phyloP scores from a whole-genome alignment of 2,329 filamentous ascomycete species.

The Canariomyces notabilis region DNA sequence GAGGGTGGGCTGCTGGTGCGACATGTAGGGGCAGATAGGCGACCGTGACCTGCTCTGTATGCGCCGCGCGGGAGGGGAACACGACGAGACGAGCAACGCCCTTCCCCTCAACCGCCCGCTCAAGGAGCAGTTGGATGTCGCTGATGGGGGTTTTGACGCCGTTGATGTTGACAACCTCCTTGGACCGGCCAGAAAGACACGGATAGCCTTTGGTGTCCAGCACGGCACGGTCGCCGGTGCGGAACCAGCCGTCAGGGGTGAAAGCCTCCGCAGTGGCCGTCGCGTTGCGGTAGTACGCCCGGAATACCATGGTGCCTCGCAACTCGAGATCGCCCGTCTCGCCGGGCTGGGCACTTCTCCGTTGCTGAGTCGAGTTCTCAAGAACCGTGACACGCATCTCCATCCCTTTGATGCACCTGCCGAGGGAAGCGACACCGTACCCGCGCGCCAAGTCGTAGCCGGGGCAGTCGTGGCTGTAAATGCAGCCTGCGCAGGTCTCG shows the following conservation, averaged over 20 bases:
- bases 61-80: conserved; percentile 5
- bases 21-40: not conserved
- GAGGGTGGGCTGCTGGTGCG: not conserved
- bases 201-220: conserved; percentile 34
- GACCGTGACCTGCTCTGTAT: conserved; percentile 6
- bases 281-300: conserved; percentile 57
- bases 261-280: conserved; percentile 53
- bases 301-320: conserved; percentile 55
- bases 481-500: conserved; percentile 47
- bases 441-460: conserved; percentile 31
- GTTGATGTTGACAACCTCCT: conserved; percentile 44
- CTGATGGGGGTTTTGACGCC: conserved; percentile 38
- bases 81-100: conserved; percentile 6
- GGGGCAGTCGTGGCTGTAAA: conserved; percentile 40
- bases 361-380: conserved; percentile 13
- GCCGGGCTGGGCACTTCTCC: conserved; percentile 16
- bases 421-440: conserved; percentile 34
- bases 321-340: conserved; percentile 55
- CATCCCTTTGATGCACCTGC: conserved; percentile 34
- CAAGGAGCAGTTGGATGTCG: conserved; percentile 37
- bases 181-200: conserved; percentile 33
- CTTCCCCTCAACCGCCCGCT: conserved; percentile 28
- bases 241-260: conserved; percentile 44
- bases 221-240: conserved; percentile 35
- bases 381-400: conserved; percentile 34